Base-by-base conservation (phyloP, 2,329 filamentous ascomycete species). In the Colletotrichum sp. region DNA sequence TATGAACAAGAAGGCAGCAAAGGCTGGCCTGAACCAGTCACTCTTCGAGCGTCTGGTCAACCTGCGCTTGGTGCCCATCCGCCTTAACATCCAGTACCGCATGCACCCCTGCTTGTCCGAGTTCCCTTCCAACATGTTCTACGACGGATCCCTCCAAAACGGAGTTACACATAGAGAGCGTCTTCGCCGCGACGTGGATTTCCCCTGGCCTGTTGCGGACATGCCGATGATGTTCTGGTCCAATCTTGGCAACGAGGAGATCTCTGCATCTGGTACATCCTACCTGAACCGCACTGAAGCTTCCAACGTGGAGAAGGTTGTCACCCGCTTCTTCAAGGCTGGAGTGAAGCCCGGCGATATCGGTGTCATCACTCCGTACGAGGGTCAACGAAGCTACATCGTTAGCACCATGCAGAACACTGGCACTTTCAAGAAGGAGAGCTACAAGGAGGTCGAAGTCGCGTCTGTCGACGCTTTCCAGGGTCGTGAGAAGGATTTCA, bases 221-320 rank as follows among this genome's bases (percentile, higher is more conserved):
- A 95, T 93, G 80, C 97, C 97, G 5, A 99, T 99, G 97, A 99
- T 99, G 97, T 99, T 99, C 87, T 99, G 97, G 97, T 98, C 96
- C 30, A 99, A 99, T 83, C 88, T 98, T 71, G 97, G 97, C 76
- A 98, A 98, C 76, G 97, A 99, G 85, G 97, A 99, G 85, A 99
- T 99, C 67, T 98, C 96, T 8, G 97, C 97, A 2, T 98, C 96
- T 30, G 97, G 97, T 82, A 99, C 97, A 4, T 99, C 96, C 4
- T 99, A 99, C 82, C 93, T 99, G 79, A 99, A 99, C 85, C 95
- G 97, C 63, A 99, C 97, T 2, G 97, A 99, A 84, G 96, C 97
- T 6, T 94, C 96, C 63, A 99, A 99, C 79, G 97, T 99, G 36
- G 97, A 99, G 87, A 99, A 99, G 89, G 96, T 98, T 76, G 96